Base-by-base conservation (phyloP, 192 early-diverging fungal species). In the Umbelopsis vinacea region DNA sequence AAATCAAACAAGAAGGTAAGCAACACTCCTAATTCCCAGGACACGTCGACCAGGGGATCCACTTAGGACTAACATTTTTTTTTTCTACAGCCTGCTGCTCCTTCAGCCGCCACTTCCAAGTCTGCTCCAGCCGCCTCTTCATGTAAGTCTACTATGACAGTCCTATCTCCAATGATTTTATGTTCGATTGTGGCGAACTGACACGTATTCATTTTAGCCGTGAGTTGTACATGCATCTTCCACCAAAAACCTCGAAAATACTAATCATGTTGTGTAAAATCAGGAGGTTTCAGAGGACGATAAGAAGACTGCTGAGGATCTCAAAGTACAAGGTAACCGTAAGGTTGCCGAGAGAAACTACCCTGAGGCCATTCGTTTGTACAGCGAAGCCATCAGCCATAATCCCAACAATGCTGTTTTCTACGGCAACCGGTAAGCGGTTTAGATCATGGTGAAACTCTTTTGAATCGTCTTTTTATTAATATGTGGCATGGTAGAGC, bases 351-450 rank as follows among this genome's bases (percentile, higher is more conserved):
- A 90, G 46, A 93, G 92, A 77, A 87, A 98, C 47, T 98, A 91
- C 71, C 77, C 84, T 17, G 89, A 91, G 75, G 97, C 98, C 66
- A 93, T 98, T 70, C 83, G 83, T 40, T 82, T 94, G 15, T 99
- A 99, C 86, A 90, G 92, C 46, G 87, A 94, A 78, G 98, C 98
- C 52, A 98, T 99, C 73, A 90, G 80, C 46, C 80, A 96, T 23
- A 91, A 97, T 74, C 67, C 74, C 14, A 84, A 85, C 68, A 96
- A 95, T 73, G 95, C 97, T 26, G 93, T 99, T n/a, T 99, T 94
- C 85, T 98, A 92, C 75, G 91, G 94, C 17, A 99, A 99, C 89
- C 86, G 97, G 91, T 94, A 84, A 54, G 68, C 0, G 46, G n/a
- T 69, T 0, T 0, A 77, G 15, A 57, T 37, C 26, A 40, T 66